phyloP scores from a whole-genome alignment of 2,329 filamentous ascomycete species.

The Xylariaceae sp. region DNA sequence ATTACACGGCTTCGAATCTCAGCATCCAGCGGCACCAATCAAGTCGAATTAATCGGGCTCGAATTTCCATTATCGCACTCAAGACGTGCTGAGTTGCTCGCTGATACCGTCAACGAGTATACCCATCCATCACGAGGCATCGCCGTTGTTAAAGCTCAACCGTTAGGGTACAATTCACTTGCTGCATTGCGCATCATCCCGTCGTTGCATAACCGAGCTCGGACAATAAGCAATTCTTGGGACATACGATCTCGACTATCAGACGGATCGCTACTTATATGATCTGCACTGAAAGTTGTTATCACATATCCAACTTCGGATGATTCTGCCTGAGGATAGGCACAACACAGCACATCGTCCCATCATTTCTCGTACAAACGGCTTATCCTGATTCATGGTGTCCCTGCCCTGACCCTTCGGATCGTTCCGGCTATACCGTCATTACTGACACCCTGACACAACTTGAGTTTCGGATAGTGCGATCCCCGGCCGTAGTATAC shows the following conservation, averaged over 20 bases:
- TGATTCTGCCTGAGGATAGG: conserved; percentile 11
- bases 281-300: conserved; percentile 11
- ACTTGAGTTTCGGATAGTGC: conserved; percentile 22
- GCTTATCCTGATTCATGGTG: conserved; percentile 7
- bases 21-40: too few species aligned
- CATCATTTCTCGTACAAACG: conserved; percentile 14
- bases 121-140: not conserved
- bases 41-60: too few species aligned
- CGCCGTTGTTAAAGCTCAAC: not conserved
- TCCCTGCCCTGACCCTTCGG: conserved; percentile 14
- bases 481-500: conserved; percentile 16
- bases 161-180: not conserved
- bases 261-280: conserved; percentile 9
- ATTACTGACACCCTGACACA: conserved; percentile 24
- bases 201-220: conserved; percentile 2
- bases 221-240: not conserved
- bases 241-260: too few species aligned
- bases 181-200: not conserved
- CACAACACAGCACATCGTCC: conserved; percentile 13
- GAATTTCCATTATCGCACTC: not conserved
- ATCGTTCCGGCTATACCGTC: conserved; percentile 12
- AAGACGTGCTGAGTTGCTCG: not conserved
- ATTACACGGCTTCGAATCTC: too few species aligned
- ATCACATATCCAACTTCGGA: conserved; percentile 1
- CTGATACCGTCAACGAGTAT: not conserved